Conservation (phyloP, 106 monocot species). For the Dioscorea alata region DNA sequence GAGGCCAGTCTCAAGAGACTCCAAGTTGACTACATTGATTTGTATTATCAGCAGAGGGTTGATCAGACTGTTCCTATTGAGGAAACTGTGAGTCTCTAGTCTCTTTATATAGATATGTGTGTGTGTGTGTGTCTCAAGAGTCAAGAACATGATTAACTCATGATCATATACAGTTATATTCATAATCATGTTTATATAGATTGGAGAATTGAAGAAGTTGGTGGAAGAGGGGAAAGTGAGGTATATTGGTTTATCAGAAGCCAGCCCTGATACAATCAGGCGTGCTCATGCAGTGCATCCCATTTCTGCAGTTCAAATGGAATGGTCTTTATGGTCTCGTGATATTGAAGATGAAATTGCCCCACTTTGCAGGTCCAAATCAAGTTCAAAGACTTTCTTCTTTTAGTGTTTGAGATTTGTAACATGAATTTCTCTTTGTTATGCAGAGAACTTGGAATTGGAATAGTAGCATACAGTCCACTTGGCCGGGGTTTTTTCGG, state of each 20-base stretch:
- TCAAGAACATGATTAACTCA: too few species aligned
- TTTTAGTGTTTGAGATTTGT: too few species aligned
- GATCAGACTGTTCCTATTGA: conserved; percentile 77
- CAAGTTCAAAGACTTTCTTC: too few species aligned
- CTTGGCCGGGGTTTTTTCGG: conserved; percentile 76
- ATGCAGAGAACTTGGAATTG: conserved; percentile 56
- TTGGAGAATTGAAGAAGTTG: conserved; percentile 37
- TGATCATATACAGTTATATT: too few species aligned
- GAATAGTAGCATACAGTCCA: conserved; percentile 69
- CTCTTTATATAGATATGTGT: neutral
- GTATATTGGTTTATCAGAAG: conserved; percentile 78
- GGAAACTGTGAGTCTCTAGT: conserved; percentile 45
- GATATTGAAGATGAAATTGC: conserved; percentile 58
- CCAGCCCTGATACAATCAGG: conserved; percentile 69
- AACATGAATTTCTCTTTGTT: neutral
- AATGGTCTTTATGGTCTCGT: conserved; percentile 82
- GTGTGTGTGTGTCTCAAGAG: too few species aligned
- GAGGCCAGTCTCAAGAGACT: conserved; percentile 73
- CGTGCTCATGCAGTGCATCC: conserved; percentile 87
- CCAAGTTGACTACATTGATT: conserved; percentile 83
- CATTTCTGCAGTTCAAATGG: conserved; percentile 70
- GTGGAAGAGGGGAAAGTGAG: conserved; percentile 70
- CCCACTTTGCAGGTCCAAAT: conserved; percentile 51
- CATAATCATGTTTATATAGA: conserved; percentile 1
- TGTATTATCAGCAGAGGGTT: conserved; percentile 75